Conservation (phyloP, 1,284 basidiomycete species). For the Sphaerobolus stellatus region DNA sequence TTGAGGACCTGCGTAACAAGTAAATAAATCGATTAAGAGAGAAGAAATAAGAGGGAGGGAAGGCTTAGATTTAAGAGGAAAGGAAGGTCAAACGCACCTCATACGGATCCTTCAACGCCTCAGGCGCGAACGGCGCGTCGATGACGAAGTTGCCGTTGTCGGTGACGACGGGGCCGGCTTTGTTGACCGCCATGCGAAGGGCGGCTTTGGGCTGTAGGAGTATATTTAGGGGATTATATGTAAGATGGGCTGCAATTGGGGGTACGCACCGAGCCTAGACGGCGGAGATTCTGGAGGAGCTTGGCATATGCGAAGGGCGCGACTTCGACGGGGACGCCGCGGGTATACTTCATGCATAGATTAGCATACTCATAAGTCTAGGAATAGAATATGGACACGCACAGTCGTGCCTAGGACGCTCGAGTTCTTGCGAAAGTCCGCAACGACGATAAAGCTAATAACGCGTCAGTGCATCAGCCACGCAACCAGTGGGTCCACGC, state of each 20-base stretch:
- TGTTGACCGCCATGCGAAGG: slow-evolving; percentile 80
- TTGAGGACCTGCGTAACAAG: slow-evolving; percentile 54
- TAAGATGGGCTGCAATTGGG: slow-evolving; percentile 20
- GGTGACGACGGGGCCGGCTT: slow-evolving; percentile 92
- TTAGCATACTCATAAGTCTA: slow-evolving; percentile 8
- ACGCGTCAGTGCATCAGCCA: neutral
- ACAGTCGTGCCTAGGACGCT: slow-evolving; percentile 81
- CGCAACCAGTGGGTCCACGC: slow-evolving; percentile 24
- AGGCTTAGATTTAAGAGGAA: neutral
- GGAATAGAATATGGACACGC: slow-evolving; percentile 31
- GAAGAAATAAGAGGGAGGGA: neutral
- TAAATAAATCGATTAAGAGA: neutral
- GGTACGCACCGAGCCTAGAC: slow-evolving; percentile 49
- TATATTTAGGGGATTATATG: slow-evolving; percentile 15
- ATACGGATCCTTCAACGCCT: slow-evolving; percentile 68
- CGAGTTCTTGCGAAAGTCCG: slow-evolving; percentile 94
- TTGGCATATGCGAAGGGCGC: slow-evolving; percentile 94
- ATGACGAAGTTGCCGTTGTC: slow-evolving; percentile 97
- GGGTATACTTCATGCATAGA: slow-evolving; percentile 69
- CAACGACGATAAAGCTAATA: slow-evolving; percentile 85
- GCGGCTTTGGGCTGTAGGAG: slow-evolving; percentile 46
- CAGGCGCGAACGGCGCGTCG: slow-evolving; percentile 81
- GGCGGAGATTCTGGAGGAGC: slow-evolving; percentile 70
- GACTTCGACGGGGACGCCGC: slow-evolving; percentile 95
- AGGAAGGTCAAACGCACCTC: slow-evolving; percentile 46